Evolutionary conservation across 345 rosid species (phyloP), one percentile per base, ranked within the genome.

Genomic region (Corchorus capsularis): DNA sequence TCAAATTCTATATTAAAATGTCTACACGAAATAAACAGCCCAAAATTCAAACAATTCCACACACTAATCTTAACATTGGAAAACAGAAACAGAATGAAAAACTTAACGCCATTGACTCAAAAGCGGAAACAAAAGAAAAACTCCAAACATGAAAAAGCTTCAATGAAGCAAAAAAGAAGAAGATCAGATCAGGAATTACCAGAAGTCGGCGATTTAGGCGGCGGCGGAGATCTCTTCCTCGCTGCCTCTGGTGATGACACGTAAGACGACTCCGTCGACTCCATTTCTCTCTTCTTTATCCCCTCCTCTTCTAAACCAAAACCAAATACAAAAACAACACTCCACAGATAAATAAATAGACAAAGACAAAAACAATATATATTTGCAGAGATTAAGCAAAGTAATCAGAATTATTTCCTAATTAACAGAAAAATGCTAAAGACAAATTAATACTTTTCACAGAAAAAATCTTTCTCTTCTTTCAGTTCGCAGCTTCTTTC

Each of bases 221-320:
- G 93, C 82, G 78, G 91, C 55, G 91, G 89, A 77, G 98, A 87
- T 86, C 94, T 82, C 79, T 87, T 81, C 59, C 85, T 82, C 46
- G 75, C 85, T 56, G 83, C 90, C 89, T 93, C 99, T 53, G 98
- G 96, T 17, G 94, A 91, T 53, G 92, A 90, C 46, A 89, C 83
- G 79, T 89, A 90, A 63, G 94, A 93, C 56, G 95, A 89, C 82
- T 92, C 99, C 45, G 93, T 93, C 60, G 97, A 90, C 79, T 93
- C 99, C 99, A 96, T 95, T 83, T 78, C 17, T 69, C 60, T 62
- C 76, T 65, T 13, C 34, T 19, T 22, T 63, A 39, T 50, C 63
- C 53, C 15, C 47, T 50, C 50, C 70, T 49, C 47, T 45, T 45
- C 47, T 6, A 53, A 70, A 62, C 61, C 32, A 63, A 62, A 27